These are phyloP conservation scores for Trifolium repens DNA, from an alignment of 306 rosid species.

Conservation along the genomic window DNA sequence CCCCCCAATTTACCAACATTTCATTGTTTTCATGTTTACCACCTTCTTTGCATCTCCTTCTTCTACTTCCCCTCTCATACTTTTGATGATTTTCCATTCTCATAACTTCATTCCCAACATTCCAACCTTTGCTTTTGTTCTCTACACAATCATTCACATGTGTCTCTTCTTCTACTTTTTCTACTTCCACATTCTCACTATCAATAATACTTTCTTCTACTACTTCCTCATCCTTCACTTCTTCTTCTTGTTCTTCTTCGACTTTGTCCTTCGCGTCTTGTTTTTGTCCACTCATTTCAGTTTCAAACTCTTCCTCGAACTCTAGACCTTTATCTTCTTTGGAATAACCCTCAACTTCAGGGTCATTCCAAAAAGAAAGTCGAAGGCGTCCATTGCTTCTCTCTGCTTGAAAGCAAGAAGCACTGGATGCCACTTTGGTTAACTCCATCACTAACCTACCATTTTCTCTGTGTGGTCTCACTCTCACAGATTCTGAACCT, in stretches of 20 bases:
- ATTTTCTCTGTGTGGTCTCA: constrained; percentile 71
- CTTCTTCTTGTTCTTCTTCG: constrained; percentile 34
- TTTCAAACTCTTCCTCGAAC: constrained; percentile 34
- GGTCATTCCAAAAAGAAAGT: constrained; percentile 54
- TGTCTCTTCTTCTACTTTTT: constrained; percentile 42
- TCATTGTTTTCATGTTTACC: constrained; percentile 53
- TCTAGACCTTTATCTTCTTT: not conserved
- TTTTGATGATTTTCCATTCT: constrained; percentile 44
- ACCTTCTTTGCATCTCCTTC: constrained; percentile 67
- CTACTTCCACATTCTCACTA: constrained; percentile 15
- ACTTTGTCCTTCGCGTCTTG: not conserved
- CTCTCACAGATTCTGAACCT: constrained; percentile 55
- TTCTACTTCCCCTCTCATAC: constrained; percentile 42
- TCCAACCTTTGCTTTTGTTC: not conserved
- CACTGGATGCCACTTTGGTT: constrained; percentile 51
- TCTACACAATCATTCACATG: not conserved
- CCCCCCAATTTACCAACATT: constrained; percentile 54
- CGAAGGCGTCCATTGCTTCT: constrained; percentile 85
- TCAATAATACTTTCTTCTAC: constrained; percentile 2
- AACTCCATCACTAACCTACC: constrained; percentile 75
- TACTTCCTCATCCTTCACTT: not conserved
- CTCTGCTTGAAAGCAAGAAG: constrained; percentile 61
- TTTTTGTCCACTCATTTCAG: constrained; percentile 23
- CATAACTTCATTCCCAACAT: constrained; percentile 1
- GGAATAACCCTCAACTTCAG: not conserved